phyloP scores from a whole-genome alignment of 768 basidiomycete species.

The Royoungia palumana region DNA sequence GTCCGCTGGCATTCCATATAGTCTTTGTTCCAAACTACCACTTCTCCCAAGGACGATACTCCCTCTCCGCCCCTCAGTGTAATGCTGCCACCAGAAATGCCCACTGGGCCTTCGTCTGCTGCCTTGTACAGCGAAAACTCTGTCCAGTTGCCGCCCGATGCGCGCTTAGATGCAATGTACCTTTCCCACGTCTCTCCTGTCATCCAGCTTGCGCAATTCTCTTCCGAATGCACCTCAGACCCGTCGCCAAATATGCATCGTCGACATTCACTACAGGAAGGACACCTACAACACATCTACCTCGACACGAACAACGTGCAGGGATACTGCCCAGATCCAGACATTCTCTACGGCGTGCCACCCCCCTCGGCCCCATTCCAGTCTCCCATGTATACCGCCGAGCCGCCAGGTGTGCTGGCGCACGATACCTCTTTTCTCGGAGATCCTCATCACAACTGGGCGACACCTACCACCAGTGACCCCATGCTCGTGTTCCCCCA shows the following conservation, averaged over 20 bases:
- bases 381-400: constrained; percentile 19
- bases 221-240: constrained; percentile 13
- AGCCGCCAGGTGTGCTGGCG: constrained; percentile 8
- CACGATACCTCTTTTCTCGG: constrained; percentile 15
- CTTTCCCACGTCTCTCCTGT: constrained; percentile 19
- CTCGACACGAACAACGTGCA: constrained; percentile 22
- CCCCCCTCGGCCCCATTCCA: constrained; percentile 6
- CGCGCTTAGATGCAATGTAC: constrained; percentile 18
- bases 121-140: constrained; percentile 5
- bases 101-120: constrained; percentile 13
- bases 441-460: constrained; percentile 16
- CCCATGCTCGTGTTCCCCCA: constrained; percentile 16
- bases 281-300: constrained; percentile 19
- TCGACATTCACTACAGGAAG: constrained; percentile 21
- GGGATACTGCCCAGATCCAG: constrained; percentile 19
- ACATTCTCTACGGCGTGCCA: constrained; percentile 11
- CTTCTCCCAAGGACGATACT: constrained; percentile 15
- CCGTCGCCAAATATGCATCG: constrained; percentile 10
- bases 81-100: constrained; percentile 17
- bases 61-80: constrained; percentile 32
- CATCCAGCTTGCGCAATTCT: constrained; percentile 17
- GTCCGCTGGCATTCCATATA: constrained; percentile 16
- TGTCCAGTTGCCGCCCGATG: constrained; percentile 9
- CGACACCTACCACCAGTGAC: constrained; percentile 6
- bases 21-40: constrained; percentile 42